Base-by-base conservation (phyloP, 805 yeast species). In the Candida piceae region DNA sequence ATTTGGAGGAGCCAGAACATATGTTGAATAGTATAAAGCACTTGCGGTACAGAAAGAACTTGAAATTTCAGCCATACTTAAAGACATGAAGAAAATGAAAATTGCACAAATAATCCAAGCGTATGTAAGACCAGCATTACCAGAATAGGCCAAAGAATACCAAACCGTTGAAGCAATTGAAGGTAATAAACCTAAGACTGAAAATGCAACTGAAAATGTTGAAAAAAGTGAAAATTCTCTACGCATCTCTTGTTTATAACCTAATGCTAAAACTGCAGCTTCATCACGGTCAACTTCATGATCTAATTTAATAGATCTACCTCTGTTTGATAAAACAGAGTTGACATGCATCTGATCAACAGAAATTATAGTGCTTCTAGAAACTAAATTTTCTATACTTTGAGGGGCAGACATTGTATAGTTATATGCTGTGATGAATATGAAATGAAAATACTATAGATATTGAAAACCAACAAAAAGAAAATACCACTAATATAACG, bases 1-100 rank as follows among this genome's bases (percentile, higher is more conserved):
- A 42, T 60, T 63, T 15, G 70, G 72, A 12, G 83, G 83, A 7
- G 82, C 74, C 44, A 78, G 58, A 47, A 76, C 76, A 6, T 75
- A 66, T 2, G 78, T 79, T 41, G 85, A 83, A 48, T 79, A 80
- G 31, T 81, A 81, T 7, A 81, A 70, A 32, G 84, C 85, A 15
- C 82, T 73, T 4, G 80, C 66, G 5, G 82, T 77, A 22, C 85
- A 84, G 61, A 74, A 74, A 3, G 82, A 74, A 29, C 76, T 67
- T 15, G 82, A 72, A 28, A 79, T 64, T 50, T 80, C 85, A 2
- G 82, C 83, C 72, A 79, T 64, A 18, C 78, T 68, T 30, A 67
- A 60, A 12, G 81, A 80, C 22, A 78, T 83, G 2, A 71, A 65
- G 32, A 72, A 63, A 32, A 79, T 68, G 31, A 79, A 76, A 21